Evolutionary conservation across 2,329 filamentous ascomycete genomes (phyloP), one percentile per base, ranked within the genome.

Genomic region (Geosmithia morbida): DNA sequence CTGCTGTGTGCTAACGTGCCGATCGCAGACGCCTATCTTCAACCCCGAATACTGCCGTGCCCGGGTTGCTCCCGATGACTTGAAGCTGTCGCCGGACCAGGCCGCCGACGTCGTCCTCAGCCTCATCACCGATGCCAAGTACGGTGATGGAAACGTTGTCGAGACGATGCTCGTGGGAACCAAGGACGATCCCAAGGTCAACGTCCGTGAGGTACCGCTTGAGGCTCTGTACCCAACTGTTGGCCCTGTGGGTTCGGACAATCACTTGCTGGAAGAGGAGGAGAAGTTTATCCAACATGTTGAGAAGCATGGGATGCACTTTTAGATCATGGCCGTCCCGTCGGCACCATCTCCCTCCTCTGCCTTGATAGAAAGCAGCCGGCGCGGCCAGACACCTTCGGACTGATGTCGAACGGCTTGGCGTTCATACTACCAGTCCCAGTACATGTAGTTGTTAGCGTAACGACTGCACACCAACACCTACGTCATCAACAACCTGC

Each of bases 131-230:
- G 51, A 51, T 20, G 42, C 48, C 17, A 48, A 53, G 40, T 54
- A 52, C 41, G 53, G 50, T 33, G 48, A 56, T 30, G 53, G 53
- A n/a, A 53, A 51, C 26, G 46, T 52, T 16, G 29, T 54, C 14
- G 53, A 55, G 50, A 47, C 50, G n/a, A 48, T 52, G 51, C 47
- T 49, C 48, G 22, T 46, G 11, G 53, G 50, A 37, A 48, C 44
- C 18, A 46, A 30, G 39, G 49, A 49, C 16, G 43, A 51, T 17
- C 42, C 42, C 2, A 26, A 41, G 14, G 45, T 56, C 39, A 44
- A 45, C 16, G 44, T 50, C n/a, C 48, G 51, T 10, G 48, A 52
- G 29, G 52, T 55, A 2, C 30, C 42, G 2, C 16, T 45, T 13
- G 26, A 48, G 47, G 29, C 41, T 18, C 26, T 48, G 16, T 44